Conservation (phyloP, 176 grass and related monocot species). For the Carex littledalei region DNA sequence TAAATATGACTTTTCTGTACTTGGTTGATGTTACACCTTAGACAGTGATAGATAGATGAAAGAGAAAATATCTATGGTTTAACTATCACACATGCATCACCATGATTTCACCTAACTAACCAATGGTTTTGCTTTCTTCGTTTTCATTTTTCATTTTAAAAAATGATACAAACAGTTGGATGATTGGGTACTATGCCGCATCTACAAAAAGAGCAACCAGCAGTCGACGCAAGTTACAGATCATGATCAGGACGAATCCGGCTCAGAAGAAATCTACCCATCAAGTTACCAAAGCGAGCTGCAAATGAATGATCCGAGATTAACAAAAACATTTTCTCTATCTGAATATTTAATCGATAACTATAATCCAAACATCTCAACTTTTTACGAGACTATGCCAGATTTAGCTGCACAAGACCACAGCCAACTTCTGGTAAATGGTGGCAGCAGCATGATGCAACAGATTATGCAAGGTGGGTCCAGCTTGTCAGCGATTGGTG, state of each 20-base stretch:
- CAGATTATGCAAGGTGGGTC: conserved; percentile 17
- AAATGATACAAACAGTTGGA: conserved; percentile 11
- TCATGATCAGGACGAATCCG: conserved; percentile 15
- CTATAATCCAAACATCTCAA: neutral
- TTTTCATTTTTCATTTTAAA: neutral
- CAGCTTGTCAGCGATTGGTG: neutral
- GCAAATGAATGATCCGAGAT: conserved; percentile 10
- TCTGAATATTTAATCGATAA: conserved; percentile 15
- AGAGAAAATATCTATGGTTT: conserved; percentile 11
- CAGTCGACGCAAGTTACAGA: conserved; percentile 3
- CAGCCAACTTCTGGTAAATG: neutral
- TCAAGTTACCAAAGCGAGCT: neutral
- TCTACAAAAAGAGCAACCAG: conserved; percentile 5
- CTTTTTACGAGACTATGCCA: neutral
- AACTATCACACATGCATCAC: conserved; percentile 22
- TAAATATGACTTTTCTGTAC: conserved; percentile 24
- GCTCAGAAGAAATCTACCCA: conserved; percentile 17
- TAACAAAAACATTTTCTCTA: neutral
- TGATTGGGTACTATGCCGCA: conserved; percentile 27
- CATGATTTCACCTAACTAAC: conserved; percentile 17
- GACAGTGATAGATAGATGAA: conserved; percentile 6
- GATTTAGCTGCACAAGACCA: neutral
- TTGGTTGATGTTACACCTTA: conserved; percentile 19
- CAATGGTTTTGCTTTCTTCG: neutral
- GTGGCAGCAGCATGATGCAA: neutral